These are phyloP conservation scores for Talaromyces sp. DNA, from an alignment of 2,329 filamentous ascomycete species.

Conservation along the genomic window DNA sequence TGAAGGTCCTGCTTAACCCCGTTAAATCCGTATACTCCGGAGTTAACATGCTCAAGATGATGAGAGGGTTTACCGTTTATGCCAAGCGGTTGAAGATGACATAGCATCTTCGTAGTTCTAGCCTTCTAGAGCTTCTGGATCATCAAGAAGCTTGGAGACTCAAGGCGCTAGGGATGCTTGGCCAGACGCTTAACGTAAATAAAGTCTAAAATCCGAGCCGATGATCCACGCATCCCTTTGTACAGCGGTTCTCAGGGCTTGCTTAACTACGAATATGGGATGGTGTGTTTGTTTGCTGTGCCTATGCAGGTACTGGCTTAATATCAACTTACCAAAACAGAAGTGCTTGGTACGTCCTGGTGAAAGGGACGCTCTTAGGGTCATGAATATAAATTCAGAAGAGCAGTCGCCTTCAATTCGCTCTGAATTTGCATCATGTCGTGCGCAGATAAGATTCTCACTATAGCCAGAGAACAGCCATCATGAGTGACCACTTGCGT, in stretches of 20 bases:
- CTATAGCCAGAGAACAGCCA: neutral
- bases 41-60: neutral
- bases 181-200: neutral
- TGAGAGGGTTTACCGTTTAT: neutral
- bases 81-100: neutral
- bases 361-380: neutral
- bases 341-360: neutral
- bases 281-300: neutral
- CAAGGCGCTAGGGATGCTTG: neutral
- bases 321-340: neutral
- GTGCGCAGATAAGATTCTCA: no score
- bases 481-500: neutral
- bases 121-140: no score
- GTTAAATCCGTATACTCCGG: constrained; percentile 1
- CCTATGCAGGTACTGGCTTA: neutral
- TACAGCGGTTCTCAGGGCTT: neutral
- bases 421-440: no score
- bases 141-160: neutral
- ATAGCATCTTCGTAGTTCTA: no score
- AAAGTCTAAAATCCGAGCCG: neutral
- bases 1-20: neutral
- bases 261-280: neutral
- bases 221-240: neutral
- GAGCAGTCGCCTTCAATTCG: no score
- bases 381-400: neutral